Evolutionary conservation across 768 basidiomycete species (phyloP).

Genomic region (Psilocybe sp.): DNA sequence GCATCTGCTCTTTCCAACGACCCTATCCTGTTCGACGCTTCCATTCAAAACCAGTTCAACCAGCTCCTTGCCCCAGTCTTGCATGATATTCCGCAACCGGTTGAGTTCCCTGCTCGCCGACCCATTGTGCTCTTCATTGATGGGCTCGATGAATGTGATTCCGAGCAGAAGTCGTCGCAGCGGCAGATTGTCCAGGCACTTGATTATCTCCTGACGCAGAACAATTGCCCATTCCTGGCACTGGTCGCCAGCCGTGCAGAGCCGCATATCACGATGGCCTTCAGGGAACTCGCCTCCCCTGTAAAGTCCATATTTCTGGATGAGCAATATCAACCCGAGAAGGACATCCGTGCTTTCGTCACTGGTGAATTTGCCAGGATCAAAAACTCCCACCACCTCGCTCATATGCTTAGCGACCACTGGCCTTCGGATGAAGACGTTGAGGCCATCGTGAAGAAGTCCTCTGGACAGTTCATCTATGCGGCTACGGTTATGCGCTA

Average conservation of each 20-base stretch:
- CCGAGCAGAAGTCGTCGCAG: too few species aligned
- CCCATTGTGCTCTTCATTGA: too few species aligned
- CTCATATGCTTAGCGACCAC: not conserved
- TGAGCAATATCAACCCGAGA: not conserved
- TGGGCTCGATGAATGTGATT: too few species aligned
- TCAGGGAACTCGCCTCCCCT: not conserved
- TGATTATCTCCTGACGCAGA: too few species aligned
- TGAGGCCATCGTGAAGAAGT: not conserved
- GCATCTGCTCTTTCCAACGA: conserved; percentile 3
- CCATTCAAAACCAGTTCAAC: not conserved
- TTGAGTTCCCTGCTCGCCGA: too few species aligned
- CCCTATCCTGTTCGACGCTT: conserved; percentile 4
- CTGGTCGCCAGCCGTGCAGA: conserved; percentile 2
- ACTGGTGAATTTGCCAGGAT: not conserved
- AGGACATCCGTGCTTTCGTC: conserved; percentile 1
- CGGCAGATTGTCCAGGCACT: too few species aligned
- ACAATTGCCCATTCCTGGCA: too few species aligned
- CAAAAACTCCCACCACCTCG: conserved; percentile 1
- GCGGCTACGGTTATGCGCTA: conserved; percentile 6
- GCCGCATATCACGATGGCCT: not conserved
- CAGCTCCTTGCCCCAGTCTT: too few species aligned
- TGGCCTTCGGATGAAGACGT: not conserved
- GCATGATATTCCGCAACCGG: too few species aligned
- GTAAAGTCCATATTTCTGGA: not conserved
- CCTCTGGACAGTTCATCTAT: conserved; percentile 8